phyloP scores from a whole-genome alignment of 495 filamentous ascomycete genomes.

The Lasiosphaeria hispida region DNA sequence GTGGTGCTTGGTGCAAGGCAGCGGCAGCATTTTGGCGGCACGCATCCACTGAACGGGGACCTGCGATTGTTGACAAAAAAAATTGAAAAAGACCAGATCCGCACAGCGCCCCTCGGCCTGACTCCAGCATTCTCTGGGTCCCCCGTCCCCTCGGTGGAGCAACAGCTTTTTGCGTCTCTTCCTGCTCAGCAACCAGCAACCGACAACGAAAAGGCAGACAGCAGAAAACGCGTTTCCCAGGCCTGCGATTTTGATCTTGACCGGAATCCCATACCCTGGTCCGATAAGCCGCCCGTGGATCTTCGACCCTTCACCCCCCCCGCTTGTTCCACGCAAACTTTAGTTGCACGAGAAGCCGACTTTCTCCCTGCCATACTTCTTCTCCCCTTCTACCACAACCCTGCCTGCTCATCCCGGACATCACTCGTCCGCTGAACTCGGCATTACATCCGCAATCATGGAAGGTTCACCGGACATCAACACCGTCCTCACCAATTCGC shows the following conservation, averaged over 20 bases:
- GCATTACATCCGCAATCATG: constrained; percentile 39
- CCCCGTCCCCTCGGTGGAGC: constrained; percentile 1
- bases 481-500: constrained; percentile 81
- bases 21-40: constrained; percentile 22
- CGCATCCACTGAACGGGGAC: constrained; percentile 23
- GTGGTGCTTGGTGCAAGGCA: constrained; percentile 10
- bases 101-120: constrained; percentile 11
- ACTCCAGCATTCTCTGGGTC: not conserved
- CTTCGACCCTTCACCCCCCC: constrained; percentile 25
- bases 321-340: constrained; percentile 40
- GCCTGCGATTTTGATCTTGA: constrained; percentile 16
- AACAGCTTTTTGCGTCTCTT: constrained; percentile 10
- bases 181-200: not conserved
- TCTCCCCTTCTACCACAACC: constrained; percentile 23
- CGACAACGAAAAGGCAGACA: not conserved
- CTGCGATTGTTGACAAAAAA: constrained; percentile 37
- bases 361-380: constrained; percentile 31
- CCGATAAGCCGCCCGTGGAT: constrained; percentile 30
- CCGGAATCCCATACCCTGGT: constrained; percentile 17
- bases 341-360: constrained; percentile 30
- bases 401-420: constrained; percentile 17
- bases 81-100: constrained; percentile 29
- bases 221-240: constrained; percentile 10
- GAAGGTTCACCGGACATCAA: constrained; percentile 53
- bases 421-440: constrained; percentile 12